These are phyloP conservation scores for Sporothrix brunneoviolacea DNA, from an alignment of 2,329 filamentous ascomycete genomes.

Conservation along the genomic window DNA sequence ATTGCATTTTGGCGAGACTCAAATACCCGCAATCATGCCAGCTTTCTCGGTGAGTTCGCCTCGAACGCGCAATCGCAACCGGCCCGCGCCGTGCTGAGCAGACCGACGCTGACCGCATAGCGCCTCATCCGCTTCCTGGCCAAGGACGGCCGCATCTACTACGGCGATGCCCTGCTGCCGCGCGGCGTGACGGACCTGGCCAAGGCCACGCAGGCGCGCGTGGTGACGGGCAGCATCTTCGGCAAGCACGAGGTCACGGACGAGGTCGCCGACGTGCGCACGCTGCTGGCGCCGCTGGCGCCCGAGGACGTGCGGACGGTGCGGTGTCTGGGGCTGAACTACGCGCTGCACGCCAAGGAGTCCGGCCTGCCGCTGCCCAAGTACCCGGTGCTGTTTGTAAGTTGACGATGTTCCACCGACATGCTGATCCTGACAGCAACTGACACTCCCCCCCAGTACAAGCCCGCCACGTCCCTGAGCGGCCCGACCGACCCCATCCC, in stretches of 20 bases:
- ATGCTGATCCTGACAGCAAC: no score
- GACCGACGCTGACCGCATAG: no score
- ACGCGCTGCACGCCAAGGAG: conserved; percentile 64
- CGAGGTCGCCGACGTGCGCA: conserved; percentile 47
- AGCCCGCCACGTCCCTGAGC: conserved; percentile 58
- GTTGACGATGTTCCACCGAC: conserved; percentile 20
- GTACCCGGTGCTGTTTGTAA: conserved; percentile 64
- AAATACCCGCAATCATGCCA: no score
- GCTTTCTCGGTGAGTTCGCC: conserved; percentile 38
- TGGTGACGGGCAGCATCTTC: conserved; percentile 62
- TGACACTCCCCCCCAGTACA: conserved; percentile 45
- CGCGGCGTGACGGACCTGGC: conserved; percentile 52
- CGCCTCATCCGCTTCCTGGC: conserved; percentile 68
- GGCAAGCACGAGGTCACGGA: conserved; percentile 58
- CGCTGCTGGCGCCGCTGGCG: conserved; percentile 58
- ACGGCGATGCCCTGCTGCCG: conserved; percentile 67
- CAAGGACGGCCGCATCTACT: conserved; percentile 62
- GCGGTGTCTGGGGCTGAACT: conserved; percentile 65
- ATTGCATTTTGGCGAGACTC: no score
- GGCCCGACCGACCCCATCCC: conserved; percentile 62
- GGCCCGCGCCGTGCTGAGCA: neutral
- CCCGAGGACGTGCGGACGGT: conserved; percentile 58
- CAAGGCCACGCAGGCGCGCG: conserved; percentile 51
- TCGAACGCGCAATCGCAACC: no score
- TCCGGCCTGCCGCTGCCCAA: conserved; percentile 61